Base-by-base conservation (phyloP, 164 flowering plant genomes). In the Vitis riparia region DNA sequence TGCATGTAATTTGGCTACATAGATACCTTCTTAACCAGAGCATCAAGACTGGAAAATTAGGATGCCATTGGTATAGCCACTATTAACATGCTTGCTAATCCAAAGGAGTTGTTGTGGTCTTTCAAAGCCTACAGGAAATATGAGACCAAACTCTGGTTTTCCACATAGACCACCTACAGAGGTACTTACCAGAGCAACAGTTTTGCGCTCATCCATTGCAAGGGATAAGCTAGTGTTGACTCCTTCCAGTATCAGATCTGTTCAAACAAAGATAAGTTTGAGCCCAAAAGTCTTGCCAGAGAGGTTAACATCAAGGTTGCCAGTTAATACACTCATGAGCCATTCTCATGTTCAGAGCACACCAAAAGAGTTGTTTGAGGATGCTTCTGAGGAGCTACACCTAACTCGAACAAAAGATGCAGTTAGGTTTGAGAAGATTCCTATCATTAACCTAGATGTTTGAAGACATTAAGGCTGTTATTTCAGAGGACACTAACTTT, bases 1-100 rank as follows among this genome's bases (percentile, higher is more conserved):
- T 83, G 66, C 67, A 61, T 9, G 60, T 78, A 37, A 63, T 52
- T n/a, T 86, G 88, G 78, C 84, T 32, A 68, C 64, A 29, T 19
- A 1, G 23, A 19, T 19, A 19, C 23, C 23, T 19, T 19, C 23
- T 19, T 19, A 19, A 19, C 23, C 1, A 19, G 1, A 19, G 23
- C 23, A 19, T 19, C 23, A 19, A n/a, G 23, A 19, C 23, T 19
- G 0, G 23, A 19, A 19, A 19, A 19, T 19, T 19, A 19, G 23
- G n/a, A n/a, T 19, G 23, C 23, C 23, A 19, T 19, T 19, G n/a
- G 23, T 19, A 19, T 19, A 19, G 23, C 23, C 23, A 19, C 23
- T 19, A 19, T 19, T 19, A 19, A 19, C 23, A 19, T 19, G 23
- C 1, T 19, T 19, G 23, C 23, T 19, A 19, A 19, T 19, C 23